Conservation (phyloP, 73 alveolate species). For the Tetrahymena malaccensis region DNA sequence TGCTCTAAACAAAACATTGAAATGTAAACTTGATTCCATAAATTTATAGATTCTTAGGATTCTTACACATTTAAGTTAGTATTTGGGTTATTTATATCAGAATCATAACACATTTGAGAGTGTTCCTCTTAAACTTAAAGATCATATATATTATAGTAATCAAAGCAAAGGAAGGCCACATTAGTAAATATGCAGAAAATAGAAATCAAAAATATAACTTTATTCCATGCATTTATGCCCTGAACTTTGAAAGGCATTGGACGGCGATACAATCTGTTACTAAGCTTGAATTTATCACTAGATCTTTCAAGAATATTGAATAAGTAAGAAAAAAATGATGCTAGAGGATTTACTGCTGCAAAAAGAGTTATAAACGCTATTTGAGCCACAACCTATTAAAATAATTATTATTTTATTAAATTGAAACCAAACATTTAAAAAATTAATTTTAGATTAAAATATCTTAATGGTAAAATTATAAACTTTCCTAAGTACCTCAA, state of each 20-base stretch:
- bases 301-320: not conserved
- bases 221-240: not conserved
- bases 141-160: not conserved
- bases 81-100: not conserved
- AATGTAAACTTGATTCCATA: not conserved
- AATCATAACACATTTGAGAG: not conserved
- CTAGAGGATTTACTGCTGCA: not conserved
- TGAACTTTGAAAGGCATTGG: not conserved
- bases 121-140: not conserved
- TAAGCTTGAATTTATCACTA: not conserved
- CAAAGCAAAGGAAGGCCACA: not conserved
- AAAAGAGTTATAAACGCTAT: not conserved
- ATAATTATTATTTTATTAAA: not conserved
- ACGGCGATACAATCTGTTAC: not conserved
- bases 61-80: not conserved
- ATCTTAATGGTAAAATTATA: too few relatives aligned
- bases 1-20: not conserved
- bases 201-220: not conserved
- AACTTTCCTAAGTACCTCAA: slow-evolving; percentile 10
- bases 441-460: too few relatives aligned
- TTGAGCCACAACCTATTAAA: not conserved
- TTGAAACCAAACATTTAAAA: too few relatives aligned
- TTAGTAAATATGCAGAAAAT: not conserved
- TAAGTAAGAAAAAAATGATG: not conserved
- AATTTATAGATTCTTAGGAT: not conserved